Percentiles rank a stretch among this genome's conserved stretches.
Evolutionary conservation across 1,284 basidiomycete species (phyloP).

Genomic region (Cerioporus squamosus): DNA sequence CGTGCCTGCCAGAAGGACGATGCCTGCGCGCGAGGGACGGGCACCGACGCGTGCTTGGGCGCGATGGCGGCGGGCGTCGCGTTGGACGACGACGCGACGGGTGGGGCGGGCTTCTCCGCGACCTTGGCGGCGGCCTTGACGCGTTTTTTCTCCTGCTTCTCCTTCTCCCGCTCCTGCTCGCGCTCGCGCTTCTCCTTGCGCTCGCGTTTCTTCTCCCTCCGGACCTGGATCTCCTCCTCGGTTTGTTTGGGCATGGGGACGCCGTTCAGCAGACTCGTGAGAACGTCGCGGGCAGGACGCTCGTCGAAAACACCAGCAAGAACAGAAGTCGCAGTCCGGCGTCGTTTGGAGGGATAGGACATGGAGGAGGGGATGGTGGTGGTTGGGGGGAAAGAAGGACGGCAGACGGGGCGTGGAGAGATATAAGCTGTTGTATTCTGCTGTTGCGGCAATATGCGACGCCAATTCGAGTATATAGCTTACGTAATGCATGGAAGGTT

Average conservation of each 20-base stretch:
- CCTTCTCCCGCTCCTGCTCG: constrained; percentile 38
- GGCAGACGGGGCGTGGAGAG: constrained; percentile 29
- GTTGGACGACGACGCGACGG: constrained; percentile 20
- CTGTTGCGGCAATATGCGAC: constrained; percentile 33
- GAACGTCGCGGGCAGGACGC: constrained; percentile 67
- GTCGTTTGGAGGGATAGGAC: constrained; percentile 35
- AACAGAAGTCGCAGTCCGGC: constrained; percentile 74
- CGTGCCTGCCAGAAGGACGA: constrained; percentile 66
- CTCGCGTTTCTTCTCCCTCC: constrained; percentile 58
- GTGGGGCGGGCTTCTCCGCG: constrained; percentile 17
- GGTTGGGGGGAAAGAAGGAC: constrained; percentile 28
- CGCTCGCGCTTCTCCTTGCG: constrained; percentile 55
- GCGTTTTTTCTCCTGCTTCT: constrained; percentile 40
- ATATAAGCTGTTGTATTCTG: constrained; percentile 35
- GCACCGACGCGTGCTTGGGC: constrained; percentile 23
- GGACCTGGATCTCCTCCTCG: constrained; percentile 59
- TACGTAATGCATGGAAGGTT: constrained; percentile 31
- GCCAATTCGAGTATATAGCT: constrained; percentile 31
- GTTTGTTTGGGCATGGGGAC: constrained; percentile 64
- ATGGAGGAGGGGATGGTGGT: constrained; percentile 20
- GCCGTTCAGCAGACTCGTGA: constrained; percentile 78
- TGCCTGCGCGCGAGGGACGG: constrained; percentile 32
- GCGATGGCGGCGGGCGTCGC: constrained; percentile 21
- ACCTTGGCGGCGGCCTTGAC: constrained; percentile 33
- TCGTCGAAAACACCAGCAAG: constrained; percentile 75